Percentiles rank a stretch among this genome's conserved stretches.
Evolutionary conservation across 129 eudicot genomes (phyloP).

Genomic region (Pittosporum tobira): DNA sequence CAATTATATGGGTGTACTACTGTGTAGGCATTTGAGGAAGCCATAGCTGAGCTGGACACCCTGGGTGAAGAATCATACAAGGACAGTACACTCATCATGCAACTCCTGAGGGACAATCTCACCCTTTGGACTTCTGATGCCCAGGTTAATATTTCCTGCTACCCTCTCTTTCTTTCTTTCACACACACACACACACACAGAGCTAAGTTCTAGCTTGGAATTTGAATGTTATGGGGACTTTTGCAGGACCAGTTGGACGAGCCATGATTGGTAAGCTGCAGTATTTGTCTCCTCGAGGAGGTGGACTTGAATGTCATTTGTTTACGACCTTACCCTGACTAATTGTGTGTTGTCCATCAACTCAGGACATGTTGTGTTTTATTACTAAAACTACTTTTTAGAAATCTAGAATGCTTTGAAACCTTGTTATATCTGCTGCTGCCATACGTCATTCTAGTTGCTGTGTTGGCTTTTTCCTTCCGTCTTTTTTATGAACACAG

Average conservation of each 20-base stretch:
- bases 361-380: conserved; percentile 9
- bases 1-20: background rate
- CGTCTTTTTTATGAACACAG: too few species aligned
- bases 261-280: conserved; percentile 22
- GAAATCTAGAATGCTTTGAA: conserved; percentile 5
- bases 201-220: too few species aligned
- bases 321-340: conserved; percentile 26
- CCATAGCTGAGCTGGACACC: conserved; percentile 85
- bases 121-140: conserved; percentile 94
- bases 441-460: conserved; percentile 10
- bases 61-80: conserved; percentile 94
- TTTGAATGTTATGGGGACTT: background rate
- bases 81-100: conserved; percentile 96
- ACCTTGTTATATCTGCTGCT: conserved; percentile 1
- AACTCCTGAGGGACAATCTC: conserved; percentile 87
- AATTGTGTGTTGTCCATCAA: conserved; percentile 10
- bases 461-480: background rate
- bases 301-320: conserved; percentile 54
- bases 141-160: conserved; percentile 36
- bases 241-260: conserved; percentile 71
- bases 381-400: background rate
- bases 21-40: conserved; percentile 85
- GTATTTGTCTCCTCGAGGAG: conserved; percentile 22
- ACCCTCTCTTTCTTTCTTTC: conserved; percentile 11
- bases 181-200: conserved; percentile 11